Evolutionary conservation across 208 protist species (phyloP), one percentile per base, ranked within the genome.

Genomic region (Wallacemonas sp.): DNA sequence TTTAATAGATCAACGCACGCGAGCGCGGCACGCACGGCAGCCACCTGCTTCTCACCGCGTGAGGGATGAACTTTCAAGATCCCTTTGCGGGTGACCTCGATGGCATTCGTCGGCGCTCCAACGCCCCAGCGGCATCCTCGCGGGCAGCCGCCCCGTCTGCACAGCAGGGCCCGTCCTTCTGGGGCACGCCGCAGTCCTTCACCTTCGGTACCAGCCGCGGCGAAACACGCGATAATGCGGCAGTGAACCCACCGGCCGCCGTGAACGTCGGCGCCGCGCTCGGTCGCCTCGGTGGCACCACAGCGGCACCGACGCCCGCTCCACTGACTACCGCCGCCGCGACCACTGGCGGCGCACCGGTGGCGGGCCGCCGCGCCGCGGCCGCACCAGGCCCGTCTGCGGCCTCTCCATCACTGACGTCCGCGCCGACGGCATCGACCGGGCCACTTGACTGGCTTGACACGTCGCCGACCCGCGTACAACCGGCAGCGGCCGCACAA

Each of bases 21-120:
- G n/a, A n/a, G n/a, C n/a, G n/a, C n/a, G n/a, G n/a, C n/a, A n/a
- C n/a, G n/a, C n/a, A n/a, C n/a, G n/a, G n/a, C n/a, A n/a, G n/a
- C n/a, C n/a, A n/a, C n/a, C n/a, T n/a, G n/a, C n/a, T n/a, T n/a
- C n/a, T n/a, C n/a, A n/a, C n/a, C n/a, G n/a, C n/a, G 10, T 10
- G 53, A 32, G n/a, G n/a, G n/a, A 91, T 91, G 85, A 85, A 78
- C 65, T 66, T 91, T 44, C 67, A 91, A 22, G 81, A 91, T 46
- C 85, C 76, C 21, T 91, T 84, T 67, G 80, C 85, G 10, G 68
- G 75, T 75, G 81, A 91, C 52, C 71, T 87, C 32, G 68, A 61
- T 13, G 68, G 67, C 21, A 71, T 86, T 48, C 57, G 70, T 26
- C 37, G 71, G 10, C n/a, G 57, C 29, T 46, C 46, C 12, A 53